These are phyloP conservation scores for Arbutus unedo DNA, from an alignment of 148 eudicot species.

Conservation along the genomic window DNA sequence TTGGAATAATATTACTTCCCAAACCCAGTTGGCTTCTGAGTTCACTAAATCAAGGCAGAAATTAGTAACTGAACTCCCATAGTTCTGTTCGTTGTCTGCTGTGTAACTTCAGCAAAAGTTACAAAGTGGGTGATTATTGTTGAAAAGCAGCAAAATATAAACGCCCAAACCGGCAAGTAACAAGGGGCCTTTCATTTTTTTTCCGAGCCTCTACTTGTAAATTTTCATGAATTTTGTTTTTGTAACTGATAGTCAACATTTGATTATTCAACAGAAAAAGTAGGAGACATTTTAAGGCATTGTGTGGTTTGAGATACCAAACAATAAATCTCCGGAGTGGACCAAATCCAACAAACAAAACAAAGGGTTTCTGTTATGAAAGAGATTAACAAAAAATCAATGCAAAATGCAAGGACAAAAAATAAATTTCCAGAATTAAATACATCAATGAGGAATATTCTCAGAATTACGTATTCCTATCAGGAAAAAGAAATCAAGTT, in stretches of 20 bases:
- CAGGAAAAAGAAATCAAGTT: not conserved
- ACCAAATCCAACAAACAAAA: not conserved
- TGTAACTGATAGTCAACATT: not conserved
- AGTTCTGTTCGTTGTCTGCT: not conserved
- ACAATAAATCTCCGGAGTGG: not conserved
- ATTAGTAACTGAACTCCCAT: not conserved
- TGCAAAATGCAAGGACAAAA: not conserved
- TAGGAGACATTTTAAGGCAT: not conserved
- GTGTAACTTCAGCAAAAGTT: not conserved
- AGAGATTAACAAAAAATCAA: not conserved
- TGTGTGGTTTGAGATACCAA: not conserved
- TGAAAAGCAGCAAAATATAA: not conserved
- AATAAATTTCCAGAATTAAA: not conserved
- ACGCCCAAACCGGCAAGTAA: too few species aligned
- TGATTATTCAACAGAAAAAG: not conserved
- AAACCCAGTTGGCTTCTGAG: not conserved
- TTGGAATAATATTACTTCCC: not conserved
- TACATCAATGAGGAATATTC: not conserved
- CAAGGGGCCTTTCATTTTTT: not conserved
- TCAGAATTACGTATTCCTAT: not conserved
- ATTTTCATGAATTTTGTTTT: not conserved
- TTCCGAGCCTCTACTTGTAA: not conserved
- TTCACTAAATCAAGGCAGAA: not conserved
- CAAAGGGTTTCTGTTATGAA: not conserved
- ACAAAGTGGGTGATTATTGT: not conserved